Evolutionary conservation across 768 basidiomycete species (phyloP).

Genomic region (Hygrophoropsis aurantiaca): DNA sequence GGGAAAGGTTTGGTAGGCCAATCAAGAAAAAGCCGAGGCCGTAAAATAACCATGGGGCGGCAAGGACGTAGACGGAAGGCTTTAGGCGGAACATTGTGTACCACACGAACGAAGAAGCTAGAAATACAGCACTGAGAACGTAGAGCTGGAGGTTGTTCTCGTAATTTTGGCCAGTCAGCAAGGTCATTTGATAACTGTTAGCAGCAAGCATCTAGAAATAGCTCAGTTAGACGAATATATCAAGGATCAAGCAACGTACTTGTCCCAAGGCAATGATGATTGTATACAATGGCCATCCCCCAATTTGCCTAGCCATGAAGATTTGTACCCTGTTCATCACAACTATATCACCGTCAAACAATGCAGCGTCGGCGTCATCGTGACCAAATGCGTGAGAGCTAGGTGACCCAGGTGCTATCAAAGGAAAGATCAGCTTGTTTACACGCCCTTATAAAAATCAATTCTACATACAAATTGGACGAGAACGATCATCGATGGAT

Average conservation of each 20-base stretch:
- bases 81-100: slow-evolving; percentile 85
- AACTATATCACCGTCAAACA: slow-evolving; percentile 59
- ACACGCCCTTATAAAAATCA: neutral
- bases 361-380: slow-evolving; percentile 43
- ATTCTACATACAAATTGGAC: slow-evolving; percentile 66
- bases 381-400: slow-evolving; percentile 50
- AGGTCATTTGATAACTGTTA: slow-evolving; percentile 92
- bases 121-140: slow-evolving; percentile 86
- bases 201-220: slow-evolving; percentile 72
- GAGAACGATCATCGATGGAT: slow-evolving; percentile 58
- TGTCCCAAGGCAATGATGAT: slow-evolving; percentile 86
- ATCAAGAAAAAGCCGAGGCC: slow-evolving; percentile 90
- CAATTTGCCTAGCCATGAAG: slow-evolving; percentile 74
- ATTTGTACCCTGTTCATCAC: slow-evolving; percentile 87
- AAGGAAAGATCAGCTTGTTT: slow-evolving; percentile 4
- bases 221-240: neutral
- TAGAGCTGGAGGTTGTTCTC: slow-evolving; percentile 81
- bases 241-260: slow-evolving; percentile 33
- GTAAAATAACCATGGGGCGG: slow-evolving; percentile 90
- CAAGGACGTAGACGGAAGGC: slow-evolving; percentile 85
- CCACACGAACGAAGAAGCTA: slow-evolving; percentile 85
- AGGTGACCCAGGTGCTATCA: slow-evolving; percentile 41
- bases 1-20: slow-evolving; percentile 75
- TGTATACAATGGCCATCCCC: slow-evolving; percentile 89
- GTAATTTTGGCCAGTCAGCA: slow-evolving; percentile 85